A percentile compares a stretch with the other conserved stretches of the same genome.
phyloP scores from a whole-genome alignment of 768 basidiomycete genomes.

The Russula compacta region DNA sequence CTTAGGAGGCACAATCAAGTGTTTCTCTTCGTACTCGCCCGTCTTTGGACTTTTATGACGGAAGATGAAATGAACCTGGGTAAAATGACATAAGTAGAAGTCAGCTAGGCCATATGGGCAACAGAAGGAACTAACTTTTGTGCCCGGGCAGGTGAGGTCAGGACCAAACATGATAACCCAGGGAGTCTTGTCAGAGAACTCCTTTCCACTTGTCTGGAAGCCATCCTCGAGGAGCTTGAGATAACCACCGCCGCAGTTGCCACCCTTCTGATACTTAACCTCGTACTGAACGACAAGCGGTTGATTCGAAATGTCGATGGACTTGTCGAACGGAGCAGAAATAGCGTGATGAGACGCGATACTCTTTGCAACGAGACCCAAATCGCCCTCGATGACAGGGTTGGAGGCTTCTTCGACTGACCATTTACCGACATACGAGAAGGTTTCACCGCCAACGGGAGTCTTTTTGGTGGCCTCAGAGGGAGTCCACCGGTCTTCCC shows the following conservation, averaged over 20 bases:
- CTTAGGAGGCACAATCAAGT: constrained; percentile 70
- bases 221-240: constrained; percentile 92
- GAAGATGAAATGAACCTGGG: constrained; percentile 97
- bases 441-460: constrained; percentile 89
- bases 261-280: constrained; percentile 98
- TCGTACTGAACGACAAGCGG: constrained; percentile 97
- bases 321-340: constrained; percentile 75
- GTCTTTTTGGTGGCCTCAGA: constrained; percentile 99
- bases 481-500: constrained; percentile 88
- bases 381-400: constrained; percentile 74
- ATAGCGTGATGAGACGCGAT: constrained; percentile 99
- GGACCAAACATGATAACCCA: constrained; percentile 98
- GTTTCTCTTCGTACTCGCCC: constrained; percentile 95
- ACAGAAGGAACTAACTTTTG: constrained; percentile 47
- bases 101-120: neutral
- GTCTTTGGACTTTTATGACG: constrained; percentile 91
- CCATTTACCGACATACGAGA: constrained; percentile 97
- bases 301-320: constrained; percentile 73
- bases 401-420: constrained; percentile 80
- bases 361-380: constrained; percentile 89
- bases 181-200: constrained; percentile 88
- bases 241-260: constrained; percentile 99
- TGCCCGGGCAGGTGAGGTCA: constrained; percentile 87
- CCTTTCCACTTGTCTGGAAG: constrained; percentile 88
- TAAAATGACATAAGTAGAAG: neutral